Percentiles rank a stretch among this genome's conserved stretches.
Conservation (phyloP, 2,329 filamentous ascomycete genomes). For the Calonectria fujianensis region DNA sequence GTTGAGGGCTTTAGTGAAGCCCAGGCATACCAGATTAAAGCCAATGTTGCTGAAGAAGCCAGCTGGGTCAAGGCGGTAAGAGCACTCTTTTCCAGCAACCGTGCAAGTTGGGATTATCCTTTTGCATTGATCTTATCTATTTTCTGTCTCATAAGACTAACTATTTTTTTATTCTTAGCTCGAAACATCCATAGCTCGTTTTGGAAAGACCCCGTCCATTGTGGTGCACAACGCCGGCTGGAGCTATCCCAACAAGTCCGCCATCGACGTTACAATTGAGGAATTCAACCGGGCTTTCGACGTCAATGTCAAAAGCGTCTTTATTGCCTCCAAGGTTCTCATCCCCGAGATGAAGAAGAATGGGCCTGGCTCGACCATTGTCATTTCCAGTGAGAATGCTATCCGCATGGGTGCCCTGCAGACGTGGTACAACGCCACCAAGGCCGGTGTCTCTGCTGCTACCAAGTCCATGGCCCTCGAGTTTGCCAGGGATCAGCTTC, state of each 20-base stretch:
- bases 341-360: conserved; percentile 45
- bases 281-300: conserved; percentile 39
- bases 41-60: conserved; percentile 46
- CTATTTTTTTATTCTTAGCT: conserved; percentile 28
- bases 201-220: conserved; percentile 39
- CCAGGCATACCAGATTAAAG: conserved; percentile 47
- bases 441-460: conserved; percentile 41
- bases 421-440: conserved; percentile 44
- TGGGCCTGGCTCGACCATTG: conserved; percentile 41
- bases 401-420: conserved; percentile 39
- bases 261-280: conserved; percentile 38
- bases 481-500: conserved; percentile 42
- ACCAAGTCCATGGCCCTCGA: conserved; percentile 44
- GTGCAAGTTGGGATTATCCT: neutral
- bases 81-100: neutral
- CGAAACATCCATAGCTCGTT: conserved; percentile 37
- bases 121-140: neutral
- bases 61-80: conserved; percentile 45
- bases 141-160: neutral
- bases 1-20: conserved; percentile 43
- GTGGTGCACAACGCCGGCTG: conserved; percentile 44
- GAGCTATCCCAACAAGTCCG: conserved; percentile 42
- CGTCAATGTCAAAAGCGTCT: conserved; percentile 43
- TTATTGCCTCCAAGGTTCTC: conserved; percentile 41
- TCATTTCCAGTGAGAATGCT: conserved; percentile 44